phyloP scores from a whole-genome alignment of 331 rosid genomes.

The Stylosanthes scabra region DNA sequence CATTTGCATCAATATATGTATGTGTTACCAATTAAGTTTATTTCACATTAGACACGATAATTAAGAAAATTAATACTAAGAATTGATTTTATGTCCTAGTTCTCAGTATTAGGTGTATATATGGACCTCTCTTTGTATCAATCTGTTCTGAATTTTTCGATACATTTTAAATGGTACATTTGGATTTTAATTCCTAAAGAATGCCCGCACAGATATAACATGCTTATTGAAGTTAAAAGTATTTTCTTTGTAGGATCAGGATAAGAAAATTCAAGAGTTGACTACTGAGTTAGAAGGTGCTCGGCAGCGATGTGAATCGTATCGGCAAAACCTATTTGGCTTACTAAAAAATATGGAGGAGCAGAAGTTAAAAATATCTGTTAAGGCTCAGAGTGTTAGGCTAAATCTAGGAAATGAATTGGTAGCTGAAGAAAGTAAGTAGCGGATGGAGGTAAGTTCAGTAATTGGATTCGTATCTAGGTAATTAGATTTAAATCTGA shows the following conservation, averaged over 20 bases:
- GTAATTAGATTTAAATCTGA: too few species aligned
- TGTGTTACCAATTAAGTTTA: background rate
- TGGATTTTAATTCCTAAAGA: background rate
- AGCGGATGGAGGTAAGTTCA: background rate
- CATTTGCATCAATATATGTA: background rate
- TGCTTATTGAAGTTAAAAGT: background rate
- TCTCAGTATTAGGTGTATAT: background rate
- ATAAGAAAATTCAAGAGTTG: constrained; percentile 45
- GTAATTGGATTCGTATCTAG: background rate
- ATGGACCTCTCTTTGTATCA: background rate
- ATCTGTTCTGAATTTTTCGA: background rate
- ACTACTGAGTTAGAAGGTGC: constrained; percentile 42
- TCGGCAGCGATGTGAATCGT: constrained; percentile 51
- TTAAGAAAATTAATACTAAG: background rate
- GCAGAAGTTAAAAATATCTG: constrained; percentile 48
- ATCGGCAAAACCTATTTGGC: constrained; percentile 41
- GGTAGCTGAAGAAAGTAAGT: background rate
- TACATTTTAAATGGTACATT: background rate
- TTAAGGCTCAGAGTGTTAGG: constrained; percentile 49
- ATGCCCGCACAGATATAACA: background rate
- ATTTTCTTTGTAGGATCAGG: constrained; percentile 43
- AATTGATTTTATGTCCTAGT: constrained; percentile 7
- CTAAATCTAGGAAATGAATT: constrained; percentile 39
- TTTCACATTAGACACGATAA: background rate
- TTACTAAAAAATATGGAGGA: constrained; percentile 56